Percentiles rank a stretch among this genome's conserved stretches.
phyloP scores from a whole-genome alignment of 176 grass and related monocot genomes.

The Calamus simplicifolius region DNA sequence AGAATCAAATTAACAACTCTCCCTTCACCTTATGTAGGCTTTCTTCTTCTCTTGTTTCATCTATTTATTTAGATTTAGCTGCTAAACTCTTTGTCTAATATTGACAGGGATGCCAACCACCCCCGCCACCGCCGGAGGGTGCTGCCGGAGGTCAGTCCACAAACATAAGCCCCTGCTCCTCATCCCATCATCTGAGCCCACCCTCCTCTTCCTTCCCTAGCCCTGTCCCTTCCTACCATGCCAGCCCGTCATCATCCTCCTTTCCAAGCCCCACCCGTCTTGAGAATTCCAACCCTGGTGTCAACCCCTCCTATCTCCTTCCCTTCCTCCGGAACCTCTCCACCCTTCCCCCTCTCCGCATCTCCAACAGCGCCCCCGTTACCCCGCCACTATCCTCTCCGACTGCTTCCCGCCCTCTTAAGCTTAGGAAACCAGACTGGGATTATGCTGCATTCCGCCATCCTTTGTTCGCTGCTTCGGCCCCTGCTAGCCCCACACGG shows the following conservation, averaged over 20 bases:
- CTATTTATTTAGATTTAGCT: not conserved
- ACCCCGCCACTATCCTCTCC: conserved; percentile 20
- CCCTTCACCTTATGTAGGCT: too few relatives aligned
- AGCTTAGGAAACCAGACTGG: conserved; percentile 14
- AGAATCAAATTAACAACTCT: too few relatives aligned
- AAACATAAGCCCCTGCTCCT: conserved; percentile 16
- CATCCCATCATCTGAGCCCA: conserved; percentile 14
- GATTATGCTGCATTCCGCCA: conserved; percentile 2
- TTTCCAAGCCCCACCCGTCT: conserved; percentile 19
- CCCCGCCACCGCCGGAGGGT: not conserved
- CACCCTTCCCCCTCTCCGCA: conserved; percentile 15
- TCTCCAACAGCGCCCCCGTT: conserved; percentile 19
- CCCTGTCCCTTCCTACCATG: conserved; percentile 17
- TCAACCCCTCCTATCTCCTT: conserved; percentile 17
- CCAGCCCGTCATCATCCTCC: conserved; percentile 10
- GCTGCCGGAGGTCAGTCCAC: not conserved
- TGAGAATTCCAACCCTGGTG: conserved; percentile 10
- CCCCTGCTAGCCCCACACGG: conserved; percentile 14
- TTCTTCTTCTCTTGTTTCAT: not conserved
- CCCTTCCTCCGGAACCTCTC: conserved; percentile 20
- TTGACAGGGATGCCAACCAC: conserved; percentile 16
- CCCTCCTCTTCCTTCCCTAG: conserved; percentile 6
- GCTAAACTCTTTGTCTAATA: not conserved
- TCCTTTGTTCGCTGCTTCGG: conserved; percentile 1
- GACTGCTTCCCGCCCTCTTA: conserved; percentile 1